phyloP scores from a whole-genome alignment of 2,329 filamentous ascomycete genomes.

The Aspergillus neotritici region DNA sequence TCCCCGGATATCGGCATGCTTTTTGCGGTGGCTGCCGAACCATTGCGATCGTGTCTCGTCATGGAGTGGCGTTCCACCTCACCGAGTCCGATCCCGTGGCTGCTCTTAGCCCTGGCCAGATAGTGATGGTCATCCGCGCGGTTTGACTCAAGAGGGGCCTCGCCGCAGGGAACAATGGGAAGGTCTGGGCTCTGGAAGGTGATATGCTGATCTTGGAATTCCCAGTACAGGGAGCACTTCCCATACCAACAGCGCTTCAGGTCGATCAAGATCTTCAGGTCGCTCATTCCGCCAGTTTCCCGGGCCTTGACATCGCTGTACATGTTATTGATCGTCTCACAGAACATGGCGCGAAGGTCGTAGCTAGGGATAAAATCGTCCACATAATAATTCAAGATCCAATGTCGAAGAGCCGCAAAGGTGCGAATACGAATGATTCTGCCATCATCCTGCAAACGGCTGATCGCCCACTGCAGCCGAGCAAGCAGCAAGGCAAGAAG shows the following conservation, averaged over 20 bases:
- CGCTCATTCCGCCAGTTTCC: slow-evolving; percentile 51
- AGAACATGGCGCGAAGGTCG: slow-evolving; percentile 69
- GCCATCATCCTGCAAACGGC: slow-evolving; percentile 72
- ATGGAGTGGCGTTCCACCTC: slow-evolving; percentile 10
- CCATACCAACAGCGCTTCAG: slow-evolving; percentile 96
- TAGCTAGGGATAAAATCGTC: slow-evolving; percentile 85
- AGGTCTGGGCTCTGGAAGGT: slow-evolving; percentile 55
- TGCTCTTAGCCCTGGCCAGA: slow-evolving; percentile 12
- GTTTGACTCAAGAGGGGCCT: slow-evolving; percentile 33
- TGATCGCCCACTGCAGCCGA: slow-evolving; percentile 79
- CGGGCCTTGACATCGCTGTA: slow-evolving; percentile 49
- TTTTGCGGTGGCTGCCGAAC: slow-evolving; percentile 31
- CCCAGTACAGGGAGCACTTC: slow-evolving; percentile 86
- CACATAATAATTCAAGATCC: slow-evolving; percentile 95
- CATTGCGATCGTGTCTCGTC: slow-evolving; percentile 29
- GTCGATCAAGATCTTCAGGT: slow-evolving; percentile 84
- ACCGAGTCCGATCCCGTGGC: slow-evolving; percentile 1
- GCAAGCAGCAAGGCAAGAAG: slow-evolving; percentile 79
- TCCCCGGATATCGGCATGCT: slow-evolving; percentile 33
- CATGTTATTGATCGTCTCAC: slow-evolving; percentile 66
- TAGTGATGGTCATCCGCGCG: slow-evolving; percentile 16
- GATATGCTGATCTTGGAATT: slow-evolving; percentile 60
- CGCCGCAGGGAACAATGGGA: slow-evolving; percentile 68
- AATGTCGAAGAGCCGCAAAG: slow-evolving; percentile 91
- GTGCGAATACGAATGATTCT: slow-evolving; percentile 92